Evolutionary conservation across 805 yeast genomes (phyloP), one percentile per base, ranked within the genome.

Genomic region (Candida quercuum): DNA sequence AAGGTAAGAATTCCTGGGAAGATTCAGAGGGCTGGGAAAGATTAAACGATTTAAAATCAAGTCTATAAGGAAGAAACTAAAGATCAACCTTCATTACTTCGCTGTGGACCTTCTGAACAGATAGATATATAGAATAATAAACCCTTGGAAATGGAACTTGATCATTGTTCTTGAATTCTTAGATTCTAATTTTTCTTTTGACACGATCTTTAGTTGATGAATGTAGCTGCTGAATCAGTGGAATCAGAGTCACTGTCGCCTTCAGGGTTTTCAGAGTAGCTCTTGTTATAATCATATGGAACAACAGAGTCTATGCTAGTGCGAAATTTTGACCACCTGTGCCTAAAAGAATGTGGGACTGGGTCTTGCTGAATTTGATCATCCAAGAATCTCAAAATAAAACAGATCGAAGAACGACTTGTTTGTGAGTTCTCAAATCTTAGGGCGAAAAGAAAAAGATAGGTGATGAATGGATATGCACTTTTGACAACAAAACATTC

Each of bases 1-100:
- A 80, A 54, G 96, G 96, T 8, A 81, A 75, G 50, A 64, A 68
- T 18, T 71, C 71, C 45, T 88, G 96, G 96, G 89, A 84, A 48
- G 87, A 74, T 43, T 68, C 83, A 3, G 80, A 74, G 25, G 93
- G 87, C 2, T 88, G 91, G 86, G 76, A 78, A 29, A 70, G 67
- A 43, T 61, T 88, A 39, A 60, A 66, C 39, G 75, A 71, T 23
- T 31, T 61, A 24, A 61, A 60, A 40, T 21, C 44, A 5, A 41
- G 38, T 16, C 30, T 44, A 17, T 47, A 36, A 25, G 28, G 19
- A 20, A 10, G 13, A 25, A 8, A 22, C 10, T 22, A 8, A 8
- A 8, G 11, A 11, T 22, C 24, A 8, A 22, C n/a, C n/a, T n/a
- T n/a, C n/a, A n/a, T n/a, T n/a, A n/a, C n/a, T n/a, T n/a, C n/a